Evolutionary conservation across 345 rosid species (phyloP), one percentile per base, ranked within the genome.

Genomic region (Passiflora organensis): DNA sequence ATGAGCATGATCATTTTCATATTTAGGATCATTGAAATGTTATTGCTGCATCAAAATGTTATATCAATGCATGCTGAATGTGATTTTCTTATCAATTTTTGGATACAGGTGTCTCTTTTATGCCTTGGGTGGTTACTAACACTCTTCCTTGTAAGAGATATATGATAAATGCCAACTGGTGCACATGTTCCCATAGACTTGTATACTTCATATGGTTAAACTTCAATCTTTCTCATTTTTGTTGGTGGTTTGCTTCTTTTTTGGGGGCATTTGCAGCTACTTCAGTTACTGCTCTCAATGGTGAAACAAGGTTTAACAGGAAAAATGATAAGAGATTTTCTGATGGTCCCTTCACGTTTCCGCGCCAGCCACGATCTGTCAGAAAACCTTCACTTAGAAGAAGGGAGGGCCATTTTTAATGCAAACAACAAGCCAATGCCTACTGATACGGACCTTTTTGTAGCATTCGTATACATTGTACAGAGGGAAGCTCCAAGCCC

Each of bases 351-450:
- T 71, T 71, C 63, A 55, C 75, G 17, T 65, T 71, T 65, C 75
- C 75, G 46, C 71, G 75, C 34, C 75, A 71, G 43, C 64, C 64
- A 32, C 70, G 75, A 6, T 71, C 75, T 41, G 67, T 52, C 48
- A 65, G 75, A 47, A 62, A 37, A 13, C 69, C 67, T 46, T 41
- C 8, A 28, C 8, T 28, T 28, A 15, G 42, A 23, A 52, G 45
- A n/a, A n/a, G 47, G 38, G 9, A 15, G 43, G 17, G 46, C 15
- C 47, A 1, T 5, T 28, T 56, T 56, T 22, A 23, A 32, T 56
- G 48, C 54, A 24, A 6, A 4, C 6, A 5, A 32, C 24, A 48
- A 25, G 37, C 37, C 11, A 13, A 9, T 10, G 3, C 19, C 54
- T 16, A 15, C 54, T 6, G 16, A 32, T 12, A 24, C 0, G 14